Evolutionary conservation across 2,329 filamentous ascomycete genomes (phyloP), one percentile per base, ranked within the genome.

Genomic region (Byssoonygena ceratinophila): DNA sequence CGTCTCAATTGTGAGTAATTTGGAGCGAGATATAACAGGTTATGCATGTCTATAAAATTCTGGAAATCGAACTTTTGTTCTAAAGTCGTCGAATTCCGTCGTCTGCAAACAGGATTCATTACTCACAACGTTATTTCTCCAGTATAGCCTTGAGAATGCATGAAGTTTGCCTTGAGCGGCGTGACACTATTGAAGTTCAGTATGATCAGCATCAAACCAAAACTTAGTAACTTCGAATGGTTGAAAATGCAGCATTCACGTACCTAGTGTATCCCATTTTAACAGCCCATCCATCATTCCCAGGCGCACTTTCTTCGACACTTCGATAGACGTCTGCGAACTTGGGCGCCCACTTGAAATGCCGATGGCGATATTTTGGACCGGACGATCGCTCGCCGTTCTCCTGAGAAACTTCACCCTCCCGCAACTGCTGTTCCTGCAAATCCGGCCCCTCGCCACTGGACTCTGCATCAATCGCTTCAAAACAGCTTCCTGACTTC

Each of bases 271-370:
- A 81, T 25, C 88, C 87, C 65, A 94, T 83, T 66, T 85, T 85
- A 22, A 98, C 87, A 32, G 84, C 84, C 88, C 91, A 96, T 4
- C 91, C 92, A 69, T 98, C 92, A 64, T 88, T 94, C 2, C 89
- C 89, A 3, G 87, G 85, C 29, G 76, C 74, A 36, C 84, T 82
- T 58, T 84, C 79, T 60, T 89, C 81, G n/a, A 96, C 89, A 59
- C 85, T 90, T 64, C 85, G 80, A 68, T 88, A 88, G 1, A 97
- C 88, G 68, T 94, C 90, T 31, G 80, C 76, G 68, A 97, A 92
- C 57, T 80, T 81, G 1, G 91, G 92, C 45, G 86, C 82, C 92
- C 92, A 97, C 70, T 91, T 94, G 75, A 96, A 97, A 69, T 94
- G 86, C 66, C 86, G 87, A 68, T 94, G 87, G 52, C 74, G 78